Evolutionary conservation across 176 grass and related monocot species (phyloP), one percentile per base, ranked within the genome.

Genomic region (Cenchrus fungigraminus): DNA sequence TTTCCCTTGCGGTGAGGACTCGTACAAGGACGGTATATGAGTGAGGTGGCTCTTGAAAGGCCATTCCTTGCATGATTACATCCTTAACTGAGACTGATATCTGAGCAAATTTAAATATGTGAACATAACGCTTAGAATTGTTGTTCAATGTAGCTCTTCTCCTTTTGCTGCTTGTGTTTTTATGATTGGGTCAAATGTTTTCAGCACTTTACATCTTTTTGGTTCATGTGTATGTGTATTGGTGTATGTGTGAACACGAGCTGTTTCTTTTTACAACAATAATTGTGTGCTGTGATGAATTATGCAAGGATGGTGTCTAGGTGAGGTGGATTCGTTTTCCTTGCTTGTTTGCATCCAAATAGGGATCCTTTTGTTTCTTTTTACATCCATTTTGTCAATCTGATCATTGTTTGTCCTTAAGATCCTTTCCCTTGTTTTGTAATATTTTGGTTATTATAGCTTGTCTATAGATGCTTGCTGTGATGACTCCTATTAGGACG

Each of bases 11-110:
- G 12, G 31, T 79, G 49, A 43, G 63, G 19, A 86, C 14, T 15
- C 22, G 6, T 72, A 73, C 46, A 80, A 79, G 66, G 68, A 57
- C 10, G 40, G 61, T 76, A 82, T 87, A 40, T 87, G 58, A 86
- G 68, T 0, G 7, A 40, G 73, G 22, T 75, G 22, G 57, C 15
- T 80, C 77, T 61, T 19, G 0, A 51, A 76, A 25, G 13, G 12
- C 9, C 62, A 50, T 68, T 82, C n/a, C 29, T 77, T 60, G 28
- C 22, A 10, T 78, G 73, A 88, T 88, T 83, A 71, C 56, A 83
- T 63, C 63, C 73, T 61, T 5, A 82, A 71, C 54, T 47, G 13
- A 47, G 14, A 82, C 42, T 57, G 52, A 45, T 40, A 57, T 43
- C 52, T 82, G 79, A 71, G 14, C 66, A 59, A 46, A 71, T 53